Conservation (phyloP, 2,329 filamentous ascomycete species). For the Lithohypha guttulata region DNA sequence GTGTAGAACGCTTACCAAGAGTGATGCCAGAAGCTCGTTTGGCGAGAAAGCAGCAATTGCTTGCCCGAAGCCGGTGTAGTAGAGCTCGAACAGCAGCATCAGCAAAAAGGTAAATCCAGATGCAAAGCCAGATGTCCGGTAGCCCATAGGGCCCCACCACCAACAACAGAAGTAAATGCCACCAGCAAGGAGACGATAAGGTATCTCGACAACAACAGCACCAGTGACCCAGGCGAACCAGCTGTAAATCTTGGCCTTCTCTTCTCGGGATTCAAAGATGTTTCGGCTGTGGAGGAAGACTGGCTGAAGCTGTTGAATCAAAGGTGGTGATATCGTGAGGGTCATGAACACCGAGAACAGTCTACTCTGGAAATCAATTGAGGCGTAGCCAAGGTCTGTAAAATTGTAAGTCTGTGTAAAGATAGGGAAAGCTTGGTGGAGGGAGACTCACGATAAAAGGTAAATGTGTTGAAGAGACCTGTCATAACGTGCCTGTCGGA, state of each 20-base stretch:
- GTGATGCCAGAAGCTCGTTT: slow-evolving; percentile 55
- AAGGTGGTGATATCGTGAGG: slow-evolving; percentile 59
- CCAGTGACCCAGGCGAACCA: slow-evolving; percentile 62
- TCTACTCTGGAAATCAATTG: slow-evolving; percentile 56
- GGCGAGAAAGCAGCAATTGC: slow-evolving; percentile 56
- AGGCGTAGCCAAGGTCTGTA: slow-evolving; percentile 44
- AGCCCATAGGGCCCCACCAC: slow-evolving; percentile 50
- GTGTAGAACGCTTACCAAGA: no score
- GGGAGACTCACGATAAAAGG: slow-evolving; percentile 59
- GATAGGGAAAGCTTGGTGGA: no score
- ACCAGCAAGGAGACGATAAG: slow-evolving; percentile 56
- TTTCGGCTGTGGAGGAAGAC: slow-evolving; percentile 55
- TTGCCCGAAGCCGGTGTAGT: slow-evolving; percentile 42
- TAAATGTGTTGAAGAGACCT: slow-evolving; percentile 60
- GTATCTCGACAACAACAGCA: slow-evolving; percentile 57
- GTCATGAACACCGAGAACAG: slow-evolving; percentile 71
- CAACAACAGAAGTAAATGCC: slow-evolving; percentile 55
- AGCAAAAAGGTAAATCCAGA: slow-evolving; percentile 53
- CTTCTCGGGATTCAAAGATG: slow-evolving; percentile 61
- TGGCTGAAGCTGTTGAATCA: slow-evolving; percentile 69
- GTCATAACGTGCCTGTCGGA: slow-evolving; percentile 53
- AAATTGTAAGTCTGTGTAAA: no score
- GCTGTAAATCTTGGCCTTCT: slow-evolving; percentile 68
- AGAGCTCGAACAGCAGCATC: slow-evolving; percentile 57
- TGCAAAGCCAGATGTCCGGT: slow-evolving; percentile 43